Evolutionary conservation across 805 yeast species (phyloP), one percentile per base, ranked within the genome.

Genomic region (Ogataea thermomethanolica): DNA sequence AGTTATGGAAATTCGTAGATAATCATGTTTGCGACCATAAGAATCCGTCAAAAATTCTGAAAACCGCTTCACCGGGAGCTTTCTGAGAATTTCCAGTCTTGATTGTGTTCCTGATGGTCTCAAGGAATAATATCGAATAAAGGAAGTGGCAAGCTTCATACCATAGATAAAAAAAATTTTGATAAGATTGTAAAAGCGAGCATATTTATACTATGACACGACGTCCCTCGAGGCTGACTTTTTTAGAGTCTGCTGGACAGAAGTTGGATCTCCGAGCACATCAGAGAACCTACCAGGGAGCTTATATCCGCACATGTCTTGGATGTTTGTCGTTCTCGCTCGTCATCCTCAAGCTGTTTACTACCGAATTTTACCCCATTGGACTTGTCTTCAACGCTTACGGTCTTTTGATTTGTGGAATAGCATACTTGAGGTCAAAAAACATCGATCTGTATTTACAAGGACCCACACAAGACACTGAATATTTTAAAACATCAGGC

Each of bases 251-350:
- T 4, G 58, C 68, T 27, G 61, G 59, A 4, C 66, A 66, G 39
- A 69, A 71, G 49, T 58, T 76, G 20, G 81, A 76, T 47, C 67
- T 76, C 3, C 48, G 82, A 50, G 93, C 91, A 0, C 83, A 82
- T 51, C 93, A 85, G 60, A 61, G 95, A 41, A 85, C 95, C 0
- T 85, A 84, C 53, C 93, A 85, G 55, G 95, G 95, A 0, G 90
- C 95, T 1, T 85, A 86, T 54, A 69, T 82, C 20, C 62, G 95
- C 37, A 77, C 90, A 0, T 83, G 90, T 14, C 63, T 86, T 23
- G 81, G 85, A 14, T 73, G 81, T 38, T 59, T 86, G 22, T 73
- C 88, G 8, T 81, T 86, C 52, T 55, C 85, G 3, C 64, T 84
- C 24, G 62, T 84, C 40, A 72, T 84, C 12, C 69, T 84, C 49